Evolutionary conservation across 2,329 filamentous ascomycete genomes (phyloP), one percentile per base, ranked within the genome.

Genomic region (Pezizomycotina sp.): DNA sequence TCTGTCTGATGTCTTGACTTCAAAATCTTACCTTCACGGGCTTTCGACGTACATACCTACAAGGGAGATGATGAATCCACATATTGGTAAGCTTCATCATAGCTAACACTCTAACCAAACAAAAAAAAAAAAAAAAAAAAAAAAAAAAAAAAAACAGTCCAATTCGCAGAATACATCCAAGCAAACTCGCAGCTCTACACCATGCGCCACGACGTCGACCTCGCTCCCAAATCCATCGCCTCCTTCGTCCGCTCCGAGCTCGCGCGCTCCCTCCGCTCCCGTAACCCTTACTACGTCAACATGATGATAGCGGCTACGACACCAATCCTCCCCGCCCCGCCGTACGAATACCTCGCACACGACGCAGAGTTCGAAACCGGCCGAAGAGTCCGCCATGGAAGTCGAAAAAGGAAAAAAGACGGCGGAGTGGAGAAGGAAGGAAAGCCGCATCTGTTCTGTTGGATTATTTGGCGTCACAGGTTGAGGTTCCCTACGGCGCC

Each of bases 131-230:
- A n/a, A n/a, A n/a, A n/a, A n/a, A n/a, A n/a, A n/a, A n/a, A n/a
- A n/a, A n/a, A n/a, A n/a, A n/a, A n/a, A n/a, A n/a, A n/a, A 16
- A 36, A 8, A 29, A 40, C 56, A 92, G 84, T 95, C 46, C 86
- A 98, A 75, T 98, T 98, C 60, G 81, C 91, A 58, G 89, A 98
- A 64, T 98, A 86, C 64, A 91, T 98, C 59, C 84, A 95, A 71
- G 84, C 86, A 58, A 98, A 98, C 61, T 76, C 89, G 47, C 82
- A 92, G 62, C 77, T 98, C 56, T 98, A 98, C 65, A 83, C 80
- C 50, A 98, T 95, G 84, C 82, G 91, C 56, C 95, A 95, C 59
- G 79, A 83, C 60, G 78, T 78, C 56, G 82, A 93, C 54, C 73
- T 98, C 44, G 82, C 81, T 27, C 86, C 89, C 6, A 75, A 77